phyloP scores from a whole-genome alignment of 208 protist species.

The Leishmania mexicana region DNA sequence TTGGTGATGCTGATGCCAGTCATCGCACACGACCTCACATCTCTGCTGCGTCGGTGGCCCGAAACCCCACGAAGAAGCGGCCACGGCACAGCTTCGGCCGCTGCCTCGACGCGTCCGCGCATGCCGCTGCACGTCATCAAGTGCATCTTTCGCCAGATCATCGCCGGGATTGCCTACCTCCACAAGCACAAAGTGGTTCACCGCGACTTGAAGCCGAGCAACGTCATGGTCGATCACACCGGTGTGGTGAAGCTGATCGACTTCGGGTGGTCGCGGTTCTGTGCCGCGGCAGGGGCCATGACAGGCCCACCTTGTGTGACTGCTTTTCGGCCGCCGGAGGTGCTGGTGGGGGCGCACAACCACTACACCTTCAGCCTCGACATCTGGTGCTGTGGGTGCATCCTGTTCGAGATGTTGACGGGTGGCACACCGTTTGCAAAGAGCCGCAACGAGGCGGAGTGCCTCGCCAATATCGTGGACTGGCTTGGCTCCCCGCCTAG shows the following conservation, averaged over 20 bases:
- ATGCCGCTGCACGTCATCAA: slow-evolving; percentile 83
- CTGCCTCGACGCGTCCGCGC: slow-evolving; percentile 16
- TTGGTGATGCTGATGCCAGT: slow-evolving; percentile 79
- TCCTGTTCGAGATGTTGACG: slow-evolving; percentile 98
- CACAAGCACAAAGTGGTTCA: slow-evolving; percentile 83
- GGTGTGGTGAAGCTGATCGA: slow-evolving; percentile 88
- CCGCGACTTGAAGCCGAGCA: slow-evolving; percentile 89
- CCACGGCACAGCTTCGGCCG: slow-evolving; percentile 1
- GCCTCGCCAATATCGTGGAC: slow-evolving; percentile 66
- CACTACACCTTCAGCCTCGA: slow-evolving; percentile 94
- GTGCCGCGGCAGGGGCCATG: slow-evolving; percentile 37
- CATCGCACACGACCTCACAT: slow-evolving; percentile 73
- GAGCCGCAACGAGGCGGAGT: slow-evolving; percentile 57
- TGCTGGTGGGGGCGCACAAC: slow-evolving; percentile 55
- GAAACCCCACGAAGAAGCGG: slow-evolving; percentile 14
- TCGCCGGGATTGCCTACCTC: slow-evolving; percentile 79
- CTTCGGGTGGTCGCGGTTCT: slow-evolving; percentile 84
- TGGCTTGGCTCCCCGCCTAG: slow-evolving; percentile 74
- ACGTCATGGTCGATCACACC: slow-evolving; percentile 82
- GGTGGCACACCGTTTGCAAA: slow-evolving; percentile 92
- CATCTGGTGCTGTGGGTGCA: slow-evolving; percentile 96
- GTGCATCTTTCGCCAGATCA: slow-evolving; percentile 82
- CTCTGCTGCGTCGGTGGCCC: slow-evolving; percentile 62
- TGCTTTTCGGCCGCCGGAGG: slow-evolving; percentile 78
- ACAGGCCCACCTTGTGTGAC: slow-evolving; percentile 79